Conservation (phyloP, 2,329 filamentous ascomycete genomes). For the Sarocladiaceae sp. region DNA sequence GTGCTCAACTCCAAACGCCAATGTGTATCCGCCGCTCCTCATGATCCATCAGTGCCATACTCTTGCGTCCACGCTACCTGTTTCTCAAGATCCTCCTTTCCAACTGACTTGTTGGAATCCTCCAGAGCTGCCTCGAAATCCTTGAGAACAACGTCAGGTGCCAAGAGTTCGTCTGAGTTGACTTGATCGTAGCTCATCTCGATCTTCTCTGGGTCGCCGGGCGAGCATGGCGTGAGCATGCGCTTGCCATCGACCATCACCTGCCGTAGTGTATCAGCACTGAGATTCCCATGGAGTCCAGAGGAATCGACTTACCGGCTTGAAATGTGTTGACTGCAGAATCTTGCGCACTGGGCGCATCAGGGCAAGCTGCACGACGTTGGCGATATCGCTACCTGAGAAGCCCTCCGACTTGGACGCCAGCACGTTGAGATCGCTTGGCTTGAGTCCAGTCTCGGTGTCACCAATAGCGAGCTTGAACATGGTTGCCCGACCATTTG, state of each 20-base stretch:
- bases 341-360: constrained; percentile 98
- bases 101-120: constrained; percentile 82
- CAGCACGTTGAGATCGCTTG: constrained; percentile 72
- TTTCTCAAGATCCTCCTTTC: constrained; percentile 71
- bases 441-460: constrained; percentile 78
- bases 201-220: constrained; percentile 74
- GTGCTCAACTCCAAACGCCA: constrained; percentile 8
- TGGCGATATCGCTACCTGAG: constrained; percentile 91
- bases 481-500: constrained; percentile 83
- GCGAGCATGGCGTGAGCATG: constrained; percentile 85
- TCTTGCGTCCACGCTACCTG: constrained; percentile 94
- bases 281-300: not conserved
- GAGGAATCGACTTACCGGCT: constrained; percentile 58
- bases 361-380: constrained; percentile 89
- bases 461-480: constrained; percentile 92
- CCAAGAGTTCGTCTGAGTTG: constrained; percentile 74
- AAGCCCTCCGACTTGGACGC: constrained; percentile 85
- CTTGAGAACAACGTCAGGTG: constrained; percentile 79
- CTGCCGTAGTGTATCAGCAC: constrained; percentile 32
- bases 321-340: constrained; percentile 95
- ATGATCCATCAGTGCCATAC: constrained; percentile 84
- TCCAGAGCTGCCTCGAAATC: constrained; percentile 93
- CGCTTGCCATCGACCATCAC: constrained; percentile 61
- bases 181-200: constrained; percentile 95
- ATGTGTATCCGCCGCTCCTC: constrained; percentile 13